Evolutionary conservation across 257 asterid genomes (phyloP), one percentile per base, ranked within the genome.

Genomic region (Euphrasia confusa): DNA sequence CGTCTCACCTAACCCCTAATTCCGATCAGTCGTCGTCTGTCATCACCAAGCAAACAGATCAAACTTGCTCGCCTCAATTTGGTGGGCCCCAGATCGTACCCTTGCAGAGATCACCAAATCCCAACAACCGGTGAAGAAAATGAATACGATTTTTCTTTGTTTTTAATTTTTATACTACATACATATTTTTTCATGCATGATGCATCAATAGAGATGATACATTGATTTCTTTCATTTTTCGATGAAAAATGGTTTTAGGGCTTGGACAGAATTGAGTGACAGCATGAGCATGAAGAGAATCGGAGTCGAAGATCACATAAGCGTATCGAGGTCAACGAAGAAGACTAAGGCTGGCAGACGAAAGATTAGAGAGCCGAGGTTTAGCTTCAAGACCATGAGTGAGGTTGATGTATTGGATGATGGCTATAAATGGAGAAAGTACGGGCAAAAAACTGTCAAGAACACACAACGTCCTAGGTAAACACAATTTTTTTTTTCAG

Each of bases 341-440:
- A 91, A 82, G 81, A 68, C 80, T 10, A 77, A 77, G 76, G 66
- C 75, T 4, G 18, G 15, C 13, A 88, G 97, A 57, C 80, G 93
- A 71, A 91, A 83, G 67, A 90, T 91, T 61, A 86, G 98, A 74
- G 98, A 91, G 67, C 98, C 98, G 35, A 84, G 98, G 47, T 91
- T 91, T 74, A 81, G 95, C 77, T 91, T 91, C 89, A 91, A 91
- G 78, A 91, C 98, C 40, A 75, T 88, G 89, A 91, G 97, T 58
- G 98, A 86, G 54, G 82, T 91, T 35, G 98, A 91, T 81, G 93
- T 91, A 8, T 63, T 88, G 61, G 98, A 91, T 76, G 98, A 91
- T 81, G 98, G 98, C 28, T 91, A 91, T 53, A 91, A 91, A 63
- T 91, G 98, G 98, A 82, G 98, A 74, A 91, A 91, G 73, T 91